Conservation (phyloP, 768 basidiomycete species). For the Cubamyces sp. region DNA sequence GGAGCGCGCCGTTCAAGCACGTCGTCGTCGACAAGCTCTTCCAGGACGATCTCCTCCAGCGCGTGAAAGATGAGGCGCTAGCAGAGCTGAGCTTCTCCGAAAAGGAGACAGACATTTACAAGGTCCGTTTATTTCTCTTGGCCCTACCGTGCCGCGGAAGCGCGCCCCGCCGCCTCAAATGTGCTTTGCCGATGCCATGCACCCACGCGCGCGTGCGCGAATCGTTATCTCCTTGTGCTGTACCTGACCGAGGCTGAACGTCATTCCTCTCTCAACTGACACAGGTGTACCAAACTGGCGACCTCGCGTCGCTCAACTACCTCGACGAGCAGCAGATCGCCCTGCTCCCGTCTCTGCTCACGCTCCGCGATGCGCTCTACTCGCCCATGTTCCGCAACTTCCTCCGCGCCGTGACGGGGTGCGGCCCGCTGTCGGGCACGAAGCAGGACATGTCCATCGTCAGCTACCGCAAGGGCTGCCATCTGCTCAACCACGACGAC, state of each 20-base stretch:
- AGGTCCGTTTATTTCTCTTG: constrained; percentile 51
- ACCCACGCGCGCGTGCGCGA: background rate
- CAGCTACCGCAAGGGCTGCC: constrained; percentile 88
- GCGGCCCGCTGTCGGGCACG: constrained; percentile 85
- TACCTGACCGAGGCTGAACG: background rate
- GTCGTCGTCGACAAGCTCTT: constrained; percentile 81
- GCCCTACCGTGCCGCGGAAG: background rate
- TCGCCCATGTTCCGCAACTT: constrained; percentile 81
- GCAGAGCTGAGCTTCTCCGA: constrained; percentile 80
- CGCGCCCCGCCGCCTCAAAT: background rate
- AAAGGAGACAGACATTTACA: constrained; percentile 99
- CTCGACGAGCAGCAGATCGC: constrained; percentile 77
- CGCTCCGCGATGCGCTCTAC: constrained; percentile 91
- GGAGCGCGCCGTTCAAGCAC: constrained; percentile 79
- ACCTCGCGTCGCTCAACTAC: constrained; percentile 91
- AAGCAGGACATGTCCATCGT: constrained; percentile 97
- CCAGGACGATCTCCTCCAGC: constrained; percentile 77
- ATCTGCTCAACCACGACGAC: constrained; percentile 97
- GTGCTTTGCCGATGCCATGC: background rate
- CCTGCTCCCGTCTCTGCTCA: constrained; percentile 77
- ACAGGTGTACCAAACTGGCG: constrained; percentile 96
- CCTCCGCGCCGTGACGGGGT: constrained; percentile 86
- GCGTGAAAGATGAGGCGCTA: constrained; percentile 85
- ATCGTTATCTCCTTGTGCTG: constrained; percentile 1
- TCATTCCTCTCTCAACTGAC: background rate